phyloP scores from a whole-genome alignment of 2,329 filamentous ascomycete species.

The Tetracladium maxilliforme region DNA sequence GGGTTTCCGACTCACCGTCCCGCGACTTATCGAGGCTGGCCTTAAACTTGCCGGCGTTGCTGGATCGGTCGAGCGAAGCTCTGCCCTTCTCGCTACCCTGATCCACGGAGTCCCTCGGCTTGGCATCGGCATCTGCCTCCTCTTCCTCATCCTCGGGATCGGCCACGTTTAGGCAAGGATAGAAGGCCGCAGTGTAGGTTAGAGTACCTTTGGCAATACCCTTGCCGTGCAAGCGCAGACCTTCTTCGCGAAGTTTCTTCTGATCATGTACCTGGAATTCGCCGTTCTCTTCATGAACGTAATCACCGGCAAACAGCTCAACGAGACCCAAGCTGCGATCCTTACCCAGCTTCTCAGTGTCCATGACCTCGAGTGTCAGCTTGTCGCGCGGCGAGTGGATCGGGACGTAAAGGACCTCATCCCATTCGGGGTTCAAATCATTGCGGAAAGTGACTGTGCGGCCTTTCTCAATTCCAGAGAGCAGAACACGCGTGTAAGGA shows the following conservation, averaged over 20 bases:
- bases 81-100: constrained; percentile 5
- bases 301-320: constrained; percentile 66
- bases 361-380: constrained; percentile 87
- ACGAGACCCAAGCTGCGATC: constrained; percentile 76
- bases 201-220: constrained; percentile 65
- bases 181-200: constrained; percentile 77
- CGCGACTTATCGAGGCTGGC: constrained; percentile 25
- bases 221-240: constrained; percentile 61
- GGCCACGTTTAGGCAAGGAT: constrained; percentile 71
- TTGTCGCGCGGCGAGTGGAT: constrained; percentile 76
- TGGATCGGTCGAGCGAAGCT: background rate
- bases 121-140: constrained; percentile 27
- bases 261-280: constrained; percentile 68
- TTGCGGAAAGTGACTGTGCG: constrained; percentile 93
- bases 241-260: constrained; percentile 51
- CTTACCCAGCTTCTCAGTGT: constrained; percentile 81
- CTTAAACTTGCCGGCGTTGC: constrained; percentile 14
- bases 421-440: constrained; percentile 88
- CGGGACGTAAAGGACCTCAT: constrained; percentile 89
- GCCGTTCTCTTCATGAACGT: constrained; percentile 63
- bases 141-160: constrained; percentile 79
- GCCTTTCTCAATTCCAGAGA: constrained; percentile 82
- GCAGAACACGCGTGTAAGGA: constrained; percentile 75
- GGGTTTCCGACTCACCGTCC: constrained; percentile 22
- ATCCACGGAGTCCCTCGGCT: constrained; percentile 9